A percentile compares a stretch with the other conserved stretches of the same genome.
phyloP scores from a whole-genome alignment of 257 asterid genomes.

The Fraxinus quadrangulata region DNA sequence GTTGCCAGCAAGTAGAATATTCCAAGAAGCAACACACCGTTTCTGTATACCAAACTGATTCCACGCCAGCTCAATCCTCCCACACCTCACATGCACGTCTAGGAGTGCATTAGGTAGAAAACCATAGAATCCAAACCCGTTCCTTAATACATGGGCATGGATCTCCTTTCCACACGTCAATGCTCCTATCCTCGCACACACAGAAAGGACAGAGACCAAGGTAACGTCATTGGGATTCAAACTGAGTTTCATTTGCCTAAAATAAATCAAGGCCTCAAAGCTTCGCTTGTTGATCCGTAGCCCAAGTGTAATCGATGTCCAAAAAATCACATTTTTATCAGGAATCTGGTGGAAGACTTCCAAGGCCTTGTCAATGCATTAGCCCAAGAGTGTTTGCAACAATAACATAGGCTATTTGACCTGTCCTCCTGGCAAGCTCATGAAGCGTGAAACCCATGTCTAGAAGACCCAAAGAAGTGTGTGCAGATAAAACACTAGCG shows the following conservation, averaged over 20 bases:
- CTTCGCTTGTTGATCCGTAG: slow-evolving; percentile 71
- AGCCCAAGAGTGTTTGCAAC: slow-evolving; percentile 77
- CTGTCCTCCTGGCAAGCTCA: slow-evolving; percentile 61
- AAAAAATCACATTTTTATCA: slow-evolving; percentile 74
- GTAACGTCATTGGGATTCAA: slow-evolving; percentile 77
- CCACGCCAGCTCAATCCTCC: slow-evolving; percentile 63
- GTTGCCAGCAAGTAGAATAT: slow-evolving; percentile 78
- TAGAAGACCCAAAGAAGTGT: slow-evolving; percentile 66
- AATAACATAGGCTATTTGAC: slow-evolving; percentile 51
- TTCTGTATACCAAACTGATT: slow-evolving; percentile 63
- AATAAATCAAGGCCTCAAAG: slow-evolving; percentile 72
- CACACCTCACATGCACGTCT: slow-evolving; percentile 87
- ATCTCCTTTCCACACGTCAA: slow-evolving; percentile 91
- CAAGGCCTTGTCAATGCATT: slow-evolving; percentile 69
- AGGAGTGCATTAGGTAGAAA: slow-evolving; percentile 84
- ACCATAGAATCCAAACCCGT: slow-evolving; percentile 61
- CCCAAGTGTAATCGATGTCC: slow-evolving; percentile 90
- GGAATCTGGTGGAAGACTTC: slow-evolving; percentile 76
- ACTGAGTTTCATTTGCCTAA: slow-evolving; percentile 65
- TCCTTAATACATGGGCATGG: slow-evolving; percentile 73
- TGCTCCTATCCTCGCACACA: slow-evolving; percentile 84
- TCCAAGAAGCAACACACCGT: slow-evolving; percentile 79
- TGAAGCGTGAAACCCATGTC: slow-evolving; percentile 76
- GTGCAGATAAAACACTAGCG: slow-evolving; percentile 73
- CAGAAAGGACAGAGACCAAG: slow-evolving; percentile 68